Evolutionary conservation across 2,329 filamentous ascomycete genomes (phyloP).

Genomic region (Fusarium newnesense): DNA sequence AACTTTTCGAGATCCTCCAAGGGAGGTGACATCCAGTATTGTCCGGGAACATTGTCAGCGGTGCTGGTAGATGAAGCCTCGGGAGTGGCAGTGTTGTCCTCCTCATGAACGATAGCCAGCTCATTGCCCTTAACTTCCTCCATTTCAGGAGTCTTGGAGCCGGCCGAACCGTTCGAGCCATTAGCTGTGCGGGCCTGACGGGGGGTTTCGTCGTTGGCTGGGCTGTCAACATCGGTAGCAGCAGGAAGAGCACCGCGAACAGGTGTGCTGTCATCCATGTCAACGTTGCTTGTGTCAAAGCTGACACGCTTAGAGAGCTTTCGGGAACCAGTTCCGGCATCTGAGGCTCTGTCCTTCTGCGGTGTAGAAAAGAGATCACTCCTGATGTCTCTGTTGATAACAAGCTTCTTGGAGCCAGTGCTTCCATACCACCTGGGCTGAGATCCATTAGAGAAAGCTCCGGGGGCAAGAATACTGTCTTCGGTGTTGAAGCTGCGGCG

Average conservation of each 20-base stretch:
- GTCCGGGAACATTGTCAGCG: conserved; percentile 68
- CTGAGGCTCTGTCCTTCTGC: conserved; percentile 59
- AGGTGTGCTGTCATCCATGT: conserved; percentile 49
- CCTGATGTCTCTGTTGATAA: conserved; percentile 88
- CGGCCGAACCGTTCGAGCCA: conserved; percentile 52
- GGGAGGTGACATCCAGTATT: conserved; percentile 88
- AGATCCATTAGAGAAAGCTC: conserved; percentile 80
- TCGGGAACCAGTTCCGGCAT: conserved; percentile 54
- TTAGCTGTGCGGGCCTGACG: conserved; percentile 59
- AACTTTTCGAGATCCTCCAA: conserved; percentile 80
- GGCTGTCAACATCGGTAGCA: conserved; percentile 45
- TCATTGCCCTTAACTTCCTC: conserved; percentile 79
- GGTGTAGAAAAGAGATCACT: conserved; percentile 75
- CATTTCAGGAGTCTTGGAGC: conserved; percentile 67
- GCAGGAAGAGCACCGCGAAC: conserved; percentile 50
- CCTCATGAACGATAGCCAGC: conserved; percentile 81
- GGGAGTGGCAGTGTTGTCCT: conserved; percentile 56
- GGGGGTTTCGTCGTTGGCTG: conserved; percentile 52
- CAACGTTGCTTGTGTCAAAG: conserved; percentile 76
- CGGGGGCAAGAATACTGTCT: conserved; percentile 86
- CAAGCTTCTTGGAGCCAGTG: conserved; percentile 84
- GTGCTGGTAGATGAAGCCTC: conserved; percentile 40
- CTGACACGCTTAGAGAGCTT: conserved; percentile 88
- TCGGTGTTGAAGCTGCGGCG: conserved; percentile 84
- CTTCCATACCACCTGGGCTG: conserved; percentile 73